Evolutionary conservation across 179 eudicot genomes (phyloP).

Genomic region (Nepenthes alata): DNA sequence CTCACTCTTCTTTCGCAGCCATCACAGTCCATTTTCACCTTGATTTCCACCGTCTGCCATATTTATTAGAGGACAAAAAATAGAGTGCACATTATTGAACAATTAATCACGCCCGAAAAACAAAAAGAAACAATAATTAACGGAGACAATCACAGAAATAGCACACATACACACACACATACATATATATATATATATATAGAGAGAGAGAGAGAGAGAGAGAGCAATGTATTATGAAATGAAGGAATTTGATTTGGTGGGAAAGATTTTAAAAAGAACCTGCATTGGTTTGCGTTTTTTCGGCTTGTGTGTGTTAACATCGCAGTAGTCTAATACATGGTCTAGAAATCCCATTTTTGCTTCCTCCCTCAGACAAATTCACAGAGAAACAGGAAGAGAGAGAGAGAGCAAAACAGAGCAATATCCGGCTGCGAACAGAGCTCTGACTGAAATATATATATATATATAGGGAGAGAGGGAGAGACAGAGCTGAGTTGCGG

Average conservation of each 20-base stretch:
- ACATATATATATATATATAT: too few relatives aligned
- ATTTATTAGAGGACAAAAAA: background rate
- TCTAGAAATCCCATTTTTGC: slow-evolving; percentile 5
- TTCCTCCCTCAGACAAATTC: background rate
- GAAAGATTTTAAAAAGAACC: background rate
- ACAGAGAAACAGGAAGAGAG: background rate
- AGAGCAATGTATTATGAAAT: too few relatives aligned
- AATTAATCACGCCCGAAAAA: background rate
- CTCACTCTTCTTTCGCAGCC: slow-evolving; percentile 3
- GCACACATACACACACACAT: background rate
- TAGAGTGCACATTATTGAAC: background rate
- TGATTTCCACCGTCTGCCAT: slow-evolving; percentile 2
- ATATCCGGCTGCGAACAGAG: too few relatives aligned
- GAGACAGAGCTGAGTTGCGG: too few relatives aligned
- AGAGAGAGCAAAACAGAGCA: too few relatives aligned
- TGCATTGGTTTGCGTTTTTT: slow-evolving; percentile 6
- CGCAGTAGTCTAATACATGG: slow-evolving; percentile 8
- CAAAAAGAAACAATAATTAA: background rate
- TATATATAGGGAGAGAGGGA: too few relatives aligned
- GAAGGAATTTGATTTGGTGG: too few relatives aligned
- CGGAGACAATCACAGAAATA: background rate
- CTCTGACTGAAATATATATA: too few relatives aligned
- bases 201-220: too few relatives aligned
- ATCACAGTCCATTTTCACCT: slow-evolving; percentile 5
- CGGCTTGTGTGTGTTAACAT: slow-evolving; percentile 1